A percentile compares a stretch with the other conserved stretches of the same genome.
These are phyloP conservation scores for Nyctanthes arbortristis DNA, from an alignment of 257 asterid genomes.

Conservation along the genomic window DNA sequence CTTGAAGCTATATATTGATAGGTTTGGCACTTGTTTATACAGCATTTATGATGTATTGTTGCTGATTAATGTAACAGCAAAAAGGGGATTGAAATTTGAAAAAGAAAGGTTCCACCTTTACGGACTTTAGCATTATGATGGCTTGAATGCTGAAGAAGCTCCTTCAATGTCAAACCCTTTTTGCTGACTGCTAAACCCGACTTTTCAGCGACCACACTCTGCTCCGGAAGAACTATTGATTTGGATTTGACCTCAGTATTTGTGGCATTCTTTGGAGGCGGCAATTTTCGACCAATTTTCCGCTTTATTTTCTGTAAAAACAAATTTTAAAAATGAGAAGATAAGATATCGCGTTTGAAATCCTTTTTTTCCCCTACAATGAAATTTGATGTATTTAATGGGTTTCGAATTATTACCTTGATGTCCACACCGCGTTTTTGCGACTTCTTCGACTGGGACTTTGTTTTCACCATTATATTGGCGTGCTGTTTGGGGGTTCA, in stretches of 20 bases:
- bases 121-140: constrained; percentile 94
- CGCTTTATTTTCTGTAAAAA: constrained; percentile 73
- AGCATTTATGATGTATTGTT: not conserved
- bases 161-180: constrained; percentile 88
- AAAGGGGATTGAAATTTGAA: not conserved
- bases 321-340: not conserved
- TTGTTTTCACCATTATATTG: constrained; percentile 62
- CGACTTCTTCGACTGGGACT: constrained; percentile 65
- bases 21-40: not conserved
- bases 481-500: constrained; percentile 12
- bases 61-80: constrained; percentile 2
- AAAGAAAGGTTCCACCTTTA: constrained; percentile 45
- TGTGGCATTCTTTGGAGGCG: constrained; percentile 90
- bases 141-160: constrained; percentile 92
- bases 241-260: constrained; percentile 79
- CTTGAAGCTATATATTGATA: not conserved
- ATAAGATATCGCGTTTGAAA: constrained; percentile 1
- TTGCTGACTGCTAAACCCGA: constrained; percentile 79
- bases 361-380: not conserved
- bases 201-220: constrained; percentile 78
- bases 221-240: constrained; percentile 91
- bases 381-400: not conserved
- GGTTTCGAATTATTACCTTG: constrained; percentile 48
- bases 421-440: constrained; percentile 78
- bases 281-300: constrained; percentile 90